phyloP scores from a whole-genome alignment of 2,329 filamentous ascomycete genomes.

The Paracoccidioides brasiliensis region DNA sequence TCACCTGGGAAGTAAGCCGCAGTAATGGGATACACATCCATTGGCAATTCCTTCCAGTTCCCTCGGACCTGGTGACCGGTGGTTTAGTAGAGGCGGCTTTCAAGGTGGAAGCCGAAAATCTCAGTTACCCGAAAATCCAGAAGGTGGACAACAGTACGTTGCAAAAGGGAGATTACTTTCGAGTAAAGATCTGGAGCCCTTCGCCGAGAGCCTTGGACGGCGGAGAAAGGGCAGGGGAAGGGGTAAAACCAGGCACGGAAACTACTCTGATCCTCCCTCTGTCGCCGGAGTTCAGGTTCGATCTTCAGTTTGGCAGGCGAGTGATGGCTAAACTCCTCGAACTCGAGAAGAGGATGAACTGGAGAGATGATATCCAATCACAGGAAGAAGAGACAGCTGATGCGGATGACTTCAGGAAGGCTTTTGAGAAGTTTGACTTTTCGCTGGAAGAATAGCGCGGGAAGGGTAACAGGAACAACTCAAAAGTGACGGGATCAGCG shows the following conservation, averaged over 20 bases:
- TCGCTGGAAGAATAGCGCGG: constrained; percentile 34
- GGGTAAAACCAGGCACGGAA: constrained; percentile 37
- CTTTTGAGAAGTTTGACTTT: constrained; percentile 82
- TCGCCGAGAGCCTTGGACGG: constrained; percentile 18
- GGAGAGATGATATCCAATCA: constrained; percentile 72
- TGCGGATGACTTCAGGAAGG: constrained; percentile 62
- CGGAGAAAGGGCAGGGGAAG: constrained; percentile 1
- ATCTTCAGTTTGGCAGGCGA: constrained; percentile 76
- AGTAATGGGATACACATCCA: constrained; percentile 72
- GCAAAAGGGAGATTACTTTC: constrained; percentile 54
- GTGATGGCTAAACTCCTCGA: constrained; percentile 80
- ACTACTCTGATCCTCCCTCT: constrained; percentile 64
- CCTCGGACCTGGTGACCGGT: constrained; percentile 51
- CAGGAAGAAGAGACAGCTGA: constrained; percentile 67
- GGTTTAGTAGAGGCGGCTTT: constrained; percentile 81
- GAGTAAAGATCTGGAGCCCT: constrained; percentile 63
- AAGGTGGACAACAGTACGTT: constrained; percentile 28
- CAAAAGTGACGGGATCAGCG: neutral
- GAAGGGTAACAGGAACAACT: neutral
- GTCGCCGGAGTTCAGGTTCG: constrained; percentile 60
- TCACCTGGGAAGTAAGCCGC: constrained; percentile 88
- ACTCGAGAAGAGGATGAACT: constrained; percentile 64
- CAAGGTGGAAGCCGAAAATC: constrained; percentile 72
- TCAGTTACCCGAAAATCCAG: constrained; percentile 44
- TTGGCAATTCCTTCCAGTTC: constrained; percentile 82